A percentile compares a stretch with the other conserved stretches of the same genome.
Conservation (phyloP, 495 filamentous ascomycete species). For the Penicillium paxilli region DNA sequence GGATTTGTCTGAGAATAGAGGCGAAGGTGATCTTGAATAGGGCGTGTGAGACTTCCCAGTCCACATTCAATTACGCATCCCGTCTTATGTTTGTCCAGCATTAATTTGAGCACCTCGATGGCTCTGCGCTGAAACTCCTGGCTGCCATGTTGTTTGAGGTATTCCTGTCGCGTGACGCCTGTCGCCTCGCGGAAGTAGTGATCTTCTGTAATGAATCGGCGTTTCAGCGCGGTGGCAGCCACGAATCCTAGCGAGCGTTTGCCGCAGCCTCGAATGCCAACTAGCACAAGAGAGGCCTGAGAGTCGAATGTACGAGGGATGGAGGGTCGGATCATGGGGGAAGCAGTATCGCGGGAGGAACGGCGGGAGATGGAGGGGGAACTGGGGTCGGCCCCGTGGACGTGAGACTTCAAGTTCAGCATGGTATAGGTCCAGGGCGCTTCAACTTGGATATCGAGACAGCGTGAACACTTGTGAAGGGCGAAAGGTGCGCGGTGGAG, state of each 20-base stretch:
- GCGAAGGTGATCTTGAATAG: conserved; percentile 58
- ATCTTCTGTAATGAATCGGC: conserved; percentile 75
- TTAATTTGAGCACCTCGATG: conserved; percentile 63
- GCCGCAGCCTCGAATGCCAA: conserved; percentile 75
- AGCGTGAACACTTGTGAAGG: neutral
- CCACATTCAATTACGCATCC: conserved; percentile 74
- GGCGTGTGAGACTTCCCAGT: conserved; percentile 56
- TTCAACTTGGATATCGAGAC: too few species aligned
- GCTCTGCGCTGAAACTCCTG: conserved; percentile 65
- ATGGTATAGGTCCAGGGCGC: conserved; percentile 6
- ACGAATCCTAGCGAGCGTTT: conserved; percentile 81
- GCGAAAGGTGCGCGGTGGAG: neutral
- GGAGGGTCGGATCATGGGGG: conserved; percentile 28
- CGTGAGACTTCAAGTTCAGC: conserved; percentile 13
- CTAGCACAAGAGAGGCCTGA: conserved; percentile 72
- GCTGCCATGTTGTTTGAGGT: conserved; percentile 61
- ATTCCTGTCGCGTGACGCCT: conserved; percentile 63
- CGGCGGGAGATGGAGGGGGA: neutral
- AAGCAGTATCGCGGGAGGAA: neutral
- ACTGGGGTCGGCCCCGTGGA: conserved; percentile 8
- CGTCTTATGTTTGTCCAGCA: conserved; percentile 62
- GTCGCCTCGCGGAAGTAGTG: conserved; percentile 71
- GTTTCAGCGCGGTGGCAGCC: conserved; percentile 70
- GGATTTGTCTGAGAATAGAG: conserved; percentile 65
- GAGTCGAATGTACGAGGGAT: conserved; percentile 54